phyloP scores from a whole-genome alignment of 129 eudicot genomes.

The Centaurea solstitialis region DNA sequence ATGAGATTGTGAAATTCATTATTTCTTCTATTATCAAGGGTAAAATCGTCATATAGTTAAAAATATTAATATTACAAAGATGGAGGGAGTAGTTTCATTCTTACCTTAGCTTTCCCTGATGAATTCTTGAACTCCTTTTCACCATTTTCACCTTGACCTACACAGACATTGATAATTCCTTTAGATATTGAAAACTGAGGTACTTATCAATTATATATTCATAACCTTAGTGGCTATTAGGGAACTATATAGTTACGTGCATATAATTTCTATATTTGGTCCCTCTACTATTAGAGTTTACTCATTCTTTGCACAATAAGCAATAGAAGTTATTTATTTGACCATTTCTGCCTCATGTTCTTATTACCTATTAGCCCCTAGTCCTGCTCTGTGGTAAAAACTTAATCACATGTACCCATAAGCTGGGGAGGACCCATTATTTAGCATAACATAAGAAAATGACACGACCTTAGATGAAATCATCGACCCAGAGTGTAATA shows the following conservation, averaged over 20 bases:
- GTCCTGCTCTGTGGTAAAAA: not conserved
- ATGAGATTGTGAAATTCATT: not conserved
- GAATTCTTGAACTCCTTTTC: constrained; percentile 40
- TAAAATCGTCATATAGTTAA: not conserved
- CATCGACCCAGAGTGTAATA: no score
- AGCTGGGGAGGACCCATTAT: no score
- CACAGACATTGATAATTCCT: constrained; percentile 11
- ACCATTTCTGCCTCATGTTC: not conserved
- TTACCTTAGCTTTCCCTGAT: constrained; percentile 39
- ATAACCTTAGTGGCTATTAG: not conserved
- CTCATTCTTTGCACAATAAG: not conserved
- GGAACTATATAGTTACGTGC: not conserved
- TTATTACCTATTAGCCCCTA: not conserved
- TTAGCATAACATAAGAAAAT: no score
- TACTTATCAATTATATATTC: not conserved
- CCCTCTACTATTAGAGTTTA: not conserved
- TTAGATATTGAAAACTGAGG: constrained; percentile 4
- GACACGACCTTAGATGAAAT: no score
- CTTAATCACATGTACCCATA: not conserved
- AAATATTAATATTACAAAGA: not conserved
- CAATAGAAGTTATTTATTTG: not conserved
- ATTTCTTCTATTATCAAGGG: not conserved
- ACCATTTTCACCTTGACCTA: constrained; percentile 42
- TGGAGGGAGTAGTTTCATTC: not conserved
- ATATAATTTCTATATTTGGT: not conserved